Percentiles rank a stretch among this genome's conserved stretches.
phyloP scores from a whole-genome alignment of 1,284 basidiomycete genomes.

The Cryptococcus wingfieldii region DNA sequence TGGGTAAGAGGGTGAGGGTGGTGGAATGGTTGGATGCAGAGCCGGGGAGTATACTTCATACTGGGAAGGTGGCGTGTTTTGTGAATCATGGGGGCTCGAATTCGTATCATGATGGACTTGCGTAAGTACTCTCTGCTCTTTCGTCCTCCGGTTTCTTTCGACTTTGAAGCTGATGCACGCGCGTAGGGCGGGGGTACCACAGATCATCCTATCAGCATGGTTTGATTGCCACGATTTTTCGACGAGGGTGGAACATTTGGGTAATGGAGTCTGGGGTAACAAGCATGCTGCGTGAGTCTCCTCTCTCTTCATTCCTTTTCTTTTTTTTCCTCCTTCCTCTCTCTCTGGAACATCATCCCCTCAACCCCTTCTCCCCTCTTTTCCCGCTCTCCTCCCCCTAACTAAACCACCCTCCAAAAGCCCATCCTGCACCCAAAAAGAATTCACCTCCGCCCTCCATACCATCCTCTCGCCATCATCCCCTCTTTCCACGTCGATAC shows the following conservation, averaged over 20 bases:
- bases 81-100: constrained; percentile 31
- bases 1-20: constrained; percentile 14
- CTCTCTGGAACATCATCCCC: no score
- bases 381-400: neutral
- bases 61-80: constrained; percentile 17
- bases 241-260: constrained; percentile 12
- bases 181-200: constrained; percentile 18
- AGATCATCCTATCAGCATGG: constrained; percentile 26
- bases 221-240: constrained; percentile 27
- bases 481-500: neutral
- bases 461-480: neutral
- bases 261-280: constrained; percentile 25
- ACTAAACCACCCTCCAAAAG: neutral
- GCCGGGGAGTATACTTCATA: constrained; percentile 15
- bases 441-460: neutral
- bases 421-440: neutral
- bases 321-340: neutral
- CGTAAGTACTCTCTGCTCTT: constrained; percentile 15
- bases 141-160: no score
- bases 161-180: neutral
- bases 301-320: neutral
- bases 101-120: constrained; percentile 27
- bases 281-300: constrained; percentile 15
- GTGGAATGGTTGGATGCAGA: constrained; percentile 22
- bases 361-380: no score